Base-by-base conservation (phyloP, 768 basidiomycete species). In the Lenzites betulinus region DNA sequence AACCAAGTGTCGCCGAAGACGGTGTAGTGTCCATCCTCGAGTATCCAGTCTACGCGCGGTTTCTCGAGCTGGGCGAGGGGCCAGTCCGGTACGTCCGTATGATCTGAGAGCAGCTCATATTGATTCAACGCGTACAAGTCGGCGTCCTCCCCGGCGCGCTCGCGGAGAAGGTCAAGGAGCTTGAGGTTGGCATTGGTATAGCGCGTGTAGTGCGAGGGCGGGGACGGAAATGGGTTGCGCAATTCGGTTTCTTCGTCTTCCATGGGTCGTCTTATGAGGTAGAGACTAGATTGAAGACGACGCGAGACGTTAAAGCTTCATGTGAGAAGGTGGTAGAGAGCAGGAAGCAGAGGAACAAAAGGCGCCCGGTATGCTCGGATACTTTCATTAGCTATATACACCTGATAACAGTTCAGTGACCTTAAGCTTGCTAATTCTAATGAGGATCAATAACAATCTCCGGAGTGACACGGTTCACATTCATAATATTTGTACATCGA, bases 1-100 rank as follows among this genome's bases (percentile, higher is more conserved):
- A 89, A 89, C 90, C 92, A 96, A 67, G 81, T 81, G 71, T 95
- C 91, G n/a, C 92, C 93, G 74, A 89, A 96, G 16, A 88, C 88
- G 53, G 83, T 82, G 71, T 93, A 96, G 62, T 84, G 79, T 1
- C 89, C 88, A 62, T 92, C 92, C 65, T 94, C 90, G 1, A 92
- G 79, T 52, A 96, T 90, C 93, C 93, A 95, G 68, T 95, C 93
- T 15, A 90, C 86, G 46, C 92, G 83, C 38, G 94, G 94, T 73
- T 89, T 93, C 70, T 94, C 90, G 11, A 96, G 80, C 64, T 87
- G 86, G 2, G 73, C 73, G 42, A 95, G 76, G 20, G 88, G 81
- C 90, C 90, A 93, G 20, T 90, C 83, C 7, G 92, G 92, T 12
- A 93, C 75, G 55, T 92, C 87, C 2, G 74, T 67, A 68, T 93